Evolutionary conservation across 1,139 yeast species (phyloP).

Genomic region (Hyphopichia khmerensis): DNA sequence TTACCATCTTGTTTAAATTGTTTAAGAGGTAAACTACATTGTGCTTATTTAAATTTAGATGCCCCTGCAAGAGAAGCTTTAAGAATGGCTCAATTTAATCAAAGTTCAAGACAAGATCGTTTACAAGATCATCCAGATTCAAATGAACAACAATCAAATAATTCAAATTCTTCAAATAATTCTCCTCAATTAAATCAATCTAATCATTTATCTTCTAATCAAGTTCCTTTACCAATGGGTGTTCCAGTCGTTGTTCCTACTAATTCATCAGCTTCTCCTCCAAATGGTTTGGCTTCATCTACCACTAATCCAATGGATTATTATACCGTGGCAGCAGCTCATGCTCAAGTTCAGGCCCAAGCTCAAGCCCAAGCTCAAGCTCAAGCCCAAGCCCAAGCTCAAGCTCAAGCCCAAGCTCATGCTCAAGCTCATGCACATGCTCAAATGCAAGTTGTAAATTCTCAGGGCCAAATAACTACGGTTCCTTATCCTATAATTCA

Average conservation of each 20-base stretch:
- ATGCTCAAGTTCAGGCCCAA: slow-evolving; percentile 6
- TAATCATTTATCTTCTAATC: background rate
- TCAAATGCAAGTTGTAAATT: slow-evolving; percentile 7
- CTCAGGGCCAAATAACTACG: slow-evolving; percentile 11
- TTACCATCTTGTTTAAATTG: slow-evolving; percentile 64
- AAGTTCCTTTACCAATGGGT: background rate
- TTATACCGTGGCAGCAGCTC: slow-evolving; percentile 7
- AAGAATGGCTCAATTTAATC: slow-evolving; percentile 52
- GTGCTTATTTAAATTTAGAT: slow-evolving; percentile 54
- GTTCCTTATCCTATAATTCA: slow-evolving; percentile 18
- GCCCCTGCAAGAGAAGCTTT: slow-evolving; percentile 51
- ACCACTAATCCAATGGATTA: slow-evolving; percentile 1
- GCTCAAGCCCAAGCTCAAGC: slow-evolving; percentile 3
- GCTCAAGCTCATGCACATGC: slow-evolving; percentile 6
- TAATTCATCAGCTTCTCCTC: slow-evolving; percentile 1
- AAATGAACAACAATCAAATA: background rate
- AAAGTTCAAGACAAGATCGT: slow-evolving; percentile 36
- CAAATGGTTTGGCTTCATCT: background rate
- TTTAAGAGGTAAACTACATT: slow-evolving; percentile 54
- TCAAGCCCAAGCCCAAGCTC: slow-evolving; percentile 3
- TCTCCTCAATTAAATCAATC: background rate
- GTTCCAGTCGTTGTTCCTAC: background rate
- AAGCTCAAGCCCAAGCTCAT: slow-evolving; percentile 7
- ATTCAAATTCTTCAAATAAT: slow-evolving; percentile 1
- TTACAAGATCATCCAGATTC: slow-evolving; percentile 20